A percentile compares a stretch with the other conserved stretches of the same genome.
Evolutionary conservation across 768 basidiomycete genomes (phyloP).

Genomic region (Psilocybe sp.): DNA sequence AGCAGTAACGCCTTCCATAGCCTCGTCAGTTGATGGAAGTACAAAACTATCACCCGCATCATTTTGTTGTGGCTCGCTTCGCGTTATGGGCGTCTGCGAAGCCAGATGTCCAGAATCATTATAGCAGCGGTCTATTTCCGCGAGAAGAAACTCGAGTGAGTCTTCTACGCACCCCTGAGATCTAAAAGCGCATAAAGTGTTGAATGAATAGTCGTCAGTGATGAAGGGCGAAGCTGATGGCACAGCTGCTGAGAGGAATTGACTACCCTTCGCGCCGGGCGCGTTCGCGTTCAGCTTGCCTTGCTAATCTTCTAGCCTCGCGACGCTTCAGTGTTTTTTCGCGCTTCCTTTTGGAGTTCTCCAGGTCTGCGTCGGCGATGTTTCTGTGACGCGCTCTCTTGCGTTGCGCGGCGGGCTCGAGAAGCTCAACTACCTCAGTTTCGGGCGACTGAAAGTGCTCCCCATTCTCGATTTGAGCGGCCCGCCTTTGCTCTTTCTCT

Average conservation of each 20-base stretch:
- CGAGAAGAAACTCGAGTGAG: no score
- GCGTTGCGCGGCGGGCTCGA: conserved; percentile 2
- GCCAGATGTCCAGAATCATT: not conserved
- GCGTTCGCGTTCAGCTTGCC: conserved; percentile 7
- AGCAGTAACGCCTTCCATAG: no score
- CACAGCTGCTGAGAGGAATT: not conserved
- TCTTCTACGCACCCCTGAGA: conserved; percentile 4
- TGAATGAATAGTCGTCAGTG: not conserved
- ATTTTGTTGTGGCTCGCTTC: no score
- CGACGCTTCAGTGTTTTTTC: conserved; percentile 15
- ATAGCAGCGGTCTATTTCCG: no score
- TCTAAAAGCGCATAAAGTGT: conserved; percentile 5
- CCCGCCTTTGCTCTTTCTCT: conserved; percentile 13
- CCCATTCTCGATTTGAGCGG: conserved; percentile 9
- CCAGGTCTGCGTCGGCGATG: conserved; percentile 6
- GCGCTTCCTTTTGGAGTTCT: conserved; percentile 11
- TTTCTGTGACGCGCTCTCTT: conserved; percentile 10
- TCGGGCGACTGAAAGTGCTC: conserved; percentile 6
- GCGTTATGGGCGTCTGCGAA: no score
- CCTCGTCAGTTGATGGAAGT: no score
- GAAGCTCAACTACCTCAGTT: conserved; percentile 1
- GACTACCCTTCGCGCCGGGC: conserved; percentile 4
- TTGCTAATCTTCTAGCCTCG: conserved; percentile 16
- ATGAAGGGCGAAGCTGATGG: not conserved
- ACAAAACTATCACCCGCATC: no score